Evolutionary conservation across 2,329 filamentous ascomycete genomes (phyloP).

Genomic region (Monosporascus sp.): DNA sequence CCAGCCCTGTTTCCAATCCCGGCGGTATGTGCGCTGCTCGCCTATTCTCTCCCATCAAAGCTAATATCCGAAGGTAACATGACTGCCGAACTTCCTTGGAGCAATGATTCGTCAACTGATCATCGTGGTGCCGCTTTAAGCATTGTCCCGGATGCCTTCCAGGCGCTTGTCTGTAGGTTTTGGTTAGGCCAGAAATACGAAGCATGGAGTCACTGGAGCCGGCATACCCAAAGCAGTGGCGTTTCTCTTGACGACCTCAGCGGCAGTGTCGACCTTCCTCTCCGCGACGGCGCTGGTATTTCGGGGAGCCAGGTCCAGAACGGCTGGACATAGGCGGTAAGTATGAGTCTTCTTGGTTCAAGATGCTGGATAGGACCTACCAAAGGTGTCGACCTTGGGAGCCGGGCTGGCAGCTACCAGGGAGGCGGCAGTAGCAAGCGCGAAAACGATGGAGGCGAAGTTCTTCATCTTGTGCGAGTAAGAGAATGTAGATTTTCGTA

Average conservation of each 20-base stretch:
- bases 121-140: neutral
- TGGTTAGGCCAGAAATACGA: neutral
- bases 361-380: neutral
- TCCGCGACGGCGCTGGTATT: neutral
- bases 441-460: constrained; percentile 7
- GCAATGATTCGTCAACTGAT: neutral
- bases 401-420: constrained; percentile 8
- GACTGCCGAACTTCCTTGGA: neutral
- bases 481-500: too few relatives aligned
- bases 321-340: neutral
- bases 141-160: neutral
- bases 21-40: neutral
- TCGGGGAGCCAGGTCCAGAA: neutral
- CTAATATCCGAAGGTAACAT: too few relatives aligned
- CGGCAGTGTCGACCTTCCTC: neutral
- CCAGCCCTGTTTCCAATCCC: neutral
- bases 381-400: constrained; percentile 1
- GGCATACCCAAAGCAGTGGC: neutral
- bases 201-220: neutral
- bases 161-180: neutral
- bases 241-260: neutral
- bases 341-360: neutral
- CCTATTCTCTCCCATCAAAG: too few relatives aligned
- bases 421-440: constrained; percentile 10
- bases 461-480: constrained; percentile 9